These are phyloP conservation scores for Pseudogymnoascus verrucosus DNA, from an alignment of 2,329 filamentous ascomycete species.

Conservation along the genomic window DNA sequence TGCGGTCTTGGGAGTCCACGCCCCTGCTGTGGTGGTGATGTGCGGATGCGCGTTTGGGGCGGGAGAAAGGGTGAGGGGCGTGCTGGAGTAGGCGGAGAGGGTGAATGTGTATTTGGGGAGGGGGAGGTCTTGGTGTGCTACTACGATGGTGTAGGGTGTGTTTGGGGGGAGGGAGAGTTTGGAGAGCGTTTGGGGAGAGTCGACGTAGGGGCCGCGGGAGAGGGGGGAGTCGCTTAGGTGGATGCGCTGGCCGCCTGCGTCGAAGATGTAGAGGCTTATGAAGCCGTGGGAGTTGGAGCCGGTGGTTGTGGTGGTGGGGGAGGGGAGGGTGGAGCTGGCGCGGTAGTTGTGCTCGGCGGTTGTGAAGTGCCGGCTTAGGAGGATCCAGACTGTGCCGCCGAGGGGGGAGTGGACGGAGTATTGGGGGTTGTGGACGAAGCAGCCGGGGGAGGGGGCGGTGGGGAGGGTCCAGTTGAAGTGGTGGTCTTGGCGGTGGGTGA, in stretches of 20 bases:
- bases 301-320: slow-evolving; percentile 33
- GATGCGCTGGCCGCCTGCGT: slow-evolving; percentile 61
- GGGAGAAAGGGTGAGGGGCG: slow-evolving; percentile 50
- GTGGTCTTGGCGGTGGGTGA: slow-evolving; percentile 73
- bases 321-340: slow-evolving; percentile 20
- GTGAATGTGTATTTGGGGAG: slow-evolving; percentile 74
- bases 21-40: slow-evolving; percentile 49
- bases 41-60: slow-evolving; percentile 47
- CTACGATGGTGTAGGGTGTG: slow-evolving; percentile 51
- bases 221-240: slow-evolving; percentile 65
- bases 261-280: slow-evolving; percentile 79
- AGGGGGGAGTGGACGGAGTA: slow-evolving; percentile 57
- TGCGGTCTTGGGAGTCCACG: slow-evolving; percentile 72
- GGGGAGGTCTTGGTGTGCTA: slow-evolving; percentile 73
- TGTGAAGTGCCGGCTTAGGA: slow-evolving; percentile 80
- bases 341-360: slow-evolving; percentile 46
- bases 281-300: slow-evolving; percentile 55
- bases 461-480: slow-evolving; percentile 77
- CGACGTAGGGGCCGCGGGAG: slow-evolving; percentile 77
- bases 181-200: slow-evolving; percentile 85
- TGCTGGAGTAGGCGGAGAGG: slow-evolving; percentile 69
- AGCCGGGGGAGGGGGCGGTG: slow-evolving; percentile 40
- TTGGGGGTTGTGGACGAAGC: slow-evolving; percentile 59
- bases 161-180: slow-evolving; percentile 51
- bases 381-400: slow-evolving; percentile 66